Base-by-base conservation (phyloP, 129 eudicot genomes). In the Calendula officinalis region DNA sequence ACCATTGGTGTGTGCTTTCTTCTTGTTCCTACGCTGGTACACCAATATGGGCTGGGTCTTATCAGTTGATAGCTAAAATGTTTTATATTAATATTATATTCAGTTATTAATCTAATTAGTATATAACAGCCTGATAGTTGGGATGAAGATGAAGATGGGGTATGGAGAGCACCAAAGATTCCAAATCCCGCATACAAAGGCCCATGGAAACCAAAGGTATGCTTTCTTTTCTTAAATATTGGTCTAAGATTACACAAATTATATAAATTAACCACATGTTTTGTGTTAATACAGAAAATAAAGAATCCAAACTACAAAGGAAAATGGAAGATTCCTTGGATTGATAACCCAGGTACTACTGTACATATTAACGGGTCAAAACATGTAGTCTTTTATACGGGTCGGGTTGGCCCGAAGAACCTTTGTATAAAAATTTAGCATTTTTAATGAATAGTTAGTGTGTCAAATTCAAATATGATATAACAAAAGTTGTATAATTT, bases 121-220 rank as follows among this genome's bases (percentile, higher is more conserved):
- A 8, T 54, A 15, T 53, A 49, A 34, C 72, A 94, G 99, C 99
- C 97, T 78, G 86, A 68, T 68, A 69, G 80, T 15, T 94, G 99
- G 99, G 95, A 94, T 65, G 99, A 94, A 80, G 97, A 94, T 5
- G 97, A 88, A 64, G 95, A 94, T 76, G 99, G 99, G 30, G 54
- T 86, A 71, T 94, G 99, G 99, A 89, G 66, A 74, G 77, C 87
- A 47, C 86, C 90, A 40, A 94, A 74, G 78, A 67, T 94, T 49
- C 97, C 97, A 43, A 94, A 94, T 74, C 95, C 97, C 36, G 95
- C 85, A 44, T 94, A 88, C 74, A 94, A 74, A 82, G 99, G 99
- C 57, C 95, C 95, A 60, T 94, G 99, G 99, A 94, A 80, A 73
- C 84, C 74, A 27, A 94, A 89, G 99, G 99, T 83, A 80, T 42